phyloP scores from a whole-genome alignment of 441 rosid genomes.

The Syzygium syzygioides region DNA sequence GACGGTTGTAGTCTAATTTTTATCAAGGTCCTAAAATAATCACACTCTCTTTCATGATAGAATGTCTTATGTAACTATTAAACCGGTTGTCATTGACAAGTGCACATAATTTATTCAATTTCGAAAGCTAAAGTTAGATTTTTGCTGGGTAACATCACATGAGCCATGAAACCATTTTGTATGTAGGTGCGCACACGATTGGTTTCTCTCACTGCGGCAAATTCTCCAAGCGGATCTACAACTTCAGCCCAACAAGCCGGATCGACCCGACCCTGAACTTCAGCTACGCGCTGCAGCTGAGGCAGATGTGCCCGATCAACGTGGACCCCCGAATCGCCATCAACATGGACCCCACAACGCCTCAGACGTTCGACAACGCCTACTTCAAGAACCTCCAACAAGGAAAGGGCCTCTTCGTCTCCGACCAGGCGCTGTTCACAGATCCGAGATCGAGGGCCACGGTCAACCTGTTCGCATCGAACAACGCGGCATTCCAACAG shows the following conservation, averaged over 20 bases:
- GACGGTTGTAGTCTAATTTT: neutral
- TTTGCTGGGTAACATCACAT: neutral
- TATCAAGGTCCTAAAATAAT: neutral
- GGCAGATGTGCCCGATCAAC: constrained; percentile 45
- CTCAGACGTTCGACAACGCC: constrained; percentile 48
- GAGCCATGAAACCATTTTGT: neutral
- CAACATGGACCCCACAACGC: constrained; percentile 59
- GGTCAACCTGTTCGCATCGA: constrained; percentile 44
- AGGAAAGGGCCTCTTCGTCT: constrained; percentile 46
- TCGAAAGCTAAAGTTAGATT: neutral
- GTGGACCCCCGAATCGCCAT: constrained; percentile 57
- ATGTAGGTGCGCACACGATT: constrained; percentile 45
- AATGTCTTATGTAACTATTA: neutral
- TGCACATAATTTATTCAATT: neutral
- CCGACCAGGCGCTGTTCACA: constrained; percentile 48
- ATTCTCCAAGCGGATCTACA: constrained; percentile 46
- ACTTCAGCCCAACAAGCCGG: constrained; percentile 30
- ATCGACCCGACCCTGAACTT: constrained; percentile 45
- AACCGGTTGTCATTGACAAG: neutral
- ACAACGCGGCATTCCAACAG: constrained; percentile 31
- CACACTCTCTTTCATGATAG: neutral
- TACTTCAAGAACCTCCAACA: constrained; percentile 53
- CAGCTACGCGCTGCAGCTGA: constrained; percentile 34
- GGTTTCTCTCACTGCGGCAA: constrained; percentile 60
- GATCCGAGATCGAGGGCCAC: constrained; percentile 41